A percentile compares a stretch with the other conserved stretches of the same genome.
Conservation (phyloP, 495 filamentous ascomycete species). For the Talaromyces borbonicus region DNA sequence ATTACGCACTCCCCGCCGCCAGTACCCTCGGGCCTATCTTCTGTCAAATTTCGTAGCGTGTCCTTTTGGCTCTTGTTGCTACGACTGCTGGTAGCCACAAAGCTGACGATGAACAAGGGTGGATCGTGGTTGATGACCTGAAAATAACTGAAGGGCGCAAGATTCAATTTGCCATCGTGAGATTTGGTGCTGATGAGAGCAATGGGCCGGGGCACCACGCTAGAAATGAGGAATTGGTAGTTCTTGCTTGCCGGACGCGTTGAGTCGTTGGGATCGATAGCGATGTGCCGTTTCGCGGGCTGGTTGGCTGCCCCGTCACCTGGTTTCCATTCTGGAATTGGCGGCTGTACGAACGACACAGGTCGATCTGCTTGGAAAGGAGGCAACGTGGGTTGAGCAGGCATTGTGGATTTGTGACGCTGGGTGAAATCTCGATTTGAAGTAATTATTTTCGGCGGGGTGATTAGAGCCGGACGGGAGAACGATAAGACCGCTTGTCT, state of each 20-base stretch:
- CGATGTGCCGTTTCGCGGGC: conserved; percentile 53
- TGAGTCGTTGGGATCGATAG: conserved; percentile 72
- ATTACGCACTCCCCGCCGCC: conserved; percentile 66
- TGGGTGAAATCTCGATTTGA: no score
- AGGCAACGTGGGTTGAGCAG: conserved; percentile 60
- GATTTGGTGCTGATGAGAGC: conserved; percentile 52
- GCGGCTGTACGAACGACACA: conserved; percentile 59
- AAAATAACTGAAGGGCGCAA: conserved; percentile 83
- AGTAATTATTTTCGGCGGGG: no score
- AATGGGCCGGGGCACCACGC: conserved; percentile 74
- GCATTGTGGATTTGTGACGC: neutral
- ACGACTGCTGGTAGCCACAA: conserved; percentile 30
- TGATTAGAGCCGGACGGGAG: no score
- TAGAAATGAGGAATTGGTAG: conserved; percentile 88
- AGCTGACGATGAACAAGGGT: conserved; percentile 77
- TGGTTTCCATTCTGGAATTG: conserved; percentile 63
- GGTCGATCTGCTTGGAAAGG: conserved; percentile 44
- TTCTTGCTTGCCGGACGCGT: conserved; percentile 61
- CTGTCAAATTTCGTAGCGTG: conserved; percentile 60
- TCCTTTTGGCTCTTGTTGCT: conserved; percentile 57
- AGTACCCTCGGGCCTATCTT: no score
- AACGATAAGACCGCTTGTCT: no score
- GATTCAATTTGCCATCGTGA: conserved; percentile 54
- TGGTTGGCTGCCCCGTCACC: conserved; percentile 67
- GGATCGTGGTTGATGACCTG: conserved; percentile 81